Evolutionary conservation across 2,329 filamentous ascomycete species (phyloP).

Genomic region (Trichoderma citrinoviride): DNA sequence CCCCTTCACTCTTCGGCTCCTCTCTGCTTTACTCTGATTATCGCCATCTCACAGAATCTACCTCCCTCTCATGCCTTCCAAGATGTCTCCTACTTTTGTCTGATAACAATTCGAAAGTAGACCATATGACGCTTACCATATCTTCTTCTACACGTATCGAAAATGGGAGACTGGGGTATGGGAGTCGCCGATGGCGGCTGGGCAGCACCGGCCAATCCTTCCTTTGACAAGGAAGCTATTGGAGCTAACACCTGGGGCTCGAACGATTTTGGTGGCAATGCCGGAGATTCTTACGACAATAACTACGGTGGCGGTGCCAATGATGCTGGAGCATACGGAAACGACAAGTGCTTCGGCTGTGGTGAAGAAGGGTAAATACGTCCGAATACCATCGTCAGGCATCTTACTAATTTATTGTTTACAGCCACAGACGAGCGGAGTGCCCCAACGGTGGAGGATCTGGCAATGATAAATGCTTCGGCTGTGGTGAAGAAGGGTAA

Average conservation of each 20-base stretch:
- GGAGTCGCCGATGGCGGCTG: neutral
- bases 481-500: slow-evolving; percentile 1
- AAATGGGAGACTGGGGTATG: slow-evolving; percentile 8
- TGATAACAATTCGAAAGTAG: neutral
- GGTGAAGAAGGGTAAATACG: slow-evolving; percentile 36
- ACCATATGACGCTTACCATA: neutral
- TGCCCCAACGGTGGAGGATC: slow-evolving; percentile 35
- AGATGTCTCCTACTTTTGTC: neutral
- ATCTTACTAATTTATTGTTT: slow-evolving; percentile 16
- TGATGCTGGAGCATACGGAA: slow-evolving; percentile 16
- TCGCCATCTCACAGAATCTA: neutral
- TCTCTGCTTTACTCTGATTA: neutral
- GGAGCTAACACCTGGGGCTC: slow-evolving; percentile 8
- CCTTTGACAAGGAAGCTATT: neutral
- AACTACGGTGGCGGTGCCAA: neutral
- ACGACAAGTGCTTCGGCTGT: slow-evolving; percentile 39
- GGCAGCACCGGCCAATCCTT: neutral
- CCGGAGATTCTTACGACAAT: neutral
- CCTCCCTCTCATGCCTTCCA: neutral
- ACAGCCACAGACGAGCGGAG: slow-evolving; percentile 35
- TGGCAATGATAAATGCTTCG: slow-evolving; percentile 24
- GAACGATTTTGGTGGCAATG: neutral
- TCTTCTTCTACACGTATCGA: neutral
- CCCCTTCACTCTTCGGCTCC: neutral
- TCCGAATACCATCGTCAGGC: neutral